Base-by-base conservation (phyloP, 192 early-diverging fungal genomes). In the Coemansia sp. region DNA sequence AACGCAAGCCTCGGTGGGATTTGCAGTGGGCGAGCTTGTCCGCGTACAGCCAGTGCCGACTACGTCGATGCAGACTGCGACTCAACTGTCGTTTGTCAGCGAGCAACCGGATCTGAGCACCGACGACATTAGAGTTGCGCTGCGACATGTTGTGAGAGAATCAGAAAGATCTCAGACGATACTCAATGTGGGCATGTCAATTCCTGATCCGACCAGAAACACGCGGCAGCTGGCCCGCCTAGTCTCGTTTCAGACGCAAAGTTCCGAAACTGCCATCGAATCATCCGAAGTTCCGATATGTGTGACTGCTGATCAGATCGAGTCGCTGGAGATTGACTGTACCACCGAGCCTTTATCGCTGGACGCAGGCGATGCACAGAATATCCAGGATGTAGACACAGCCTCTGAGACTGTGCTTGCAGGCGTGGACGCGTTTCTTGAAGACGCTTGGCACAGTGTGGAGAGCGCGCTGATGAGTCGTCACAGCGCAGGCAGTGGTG, bases 401-500 rank as follows among this genome's bases (percentile, higher is more conserved):
- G 32, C 8, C 7, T 17, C 10, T 6, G 35, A 41, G 0, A 38
- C 50, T 2, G 69, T 60, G 56, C 61, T 70, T 2, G 71, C 76
- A 1, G 76, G 76, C 11, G 41, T 79, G 4, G 67, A 39, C 22
- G 60, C 47, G 4, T 79, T 79, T 23, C 43, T 79, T 23, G 37
- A 56, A 6, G 37, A 47, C 10, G 67, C 76, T 8, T 79, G 76
- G 76, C 60, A 57, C 45, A 43, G 57, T 51, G 58, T 79, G 23
- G 66, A 70, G 14, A 56, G 67, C 24, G 64, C 71, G 0, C 25
- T 79, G 67, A 58, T 60, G 41, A 68, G 51, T 4, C 35, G 45
- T 27, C 52, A 62, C 38, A 37, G 35, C 2, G 65, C 22, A 12
- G 17, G 14, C 15, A 45, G 65, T 43, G 89, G 90, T n/a, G 66